Conservation (phyloP, 2,329 filamentous ascomycete genomes). For the Orbilia blumenaviensis region DNA sequence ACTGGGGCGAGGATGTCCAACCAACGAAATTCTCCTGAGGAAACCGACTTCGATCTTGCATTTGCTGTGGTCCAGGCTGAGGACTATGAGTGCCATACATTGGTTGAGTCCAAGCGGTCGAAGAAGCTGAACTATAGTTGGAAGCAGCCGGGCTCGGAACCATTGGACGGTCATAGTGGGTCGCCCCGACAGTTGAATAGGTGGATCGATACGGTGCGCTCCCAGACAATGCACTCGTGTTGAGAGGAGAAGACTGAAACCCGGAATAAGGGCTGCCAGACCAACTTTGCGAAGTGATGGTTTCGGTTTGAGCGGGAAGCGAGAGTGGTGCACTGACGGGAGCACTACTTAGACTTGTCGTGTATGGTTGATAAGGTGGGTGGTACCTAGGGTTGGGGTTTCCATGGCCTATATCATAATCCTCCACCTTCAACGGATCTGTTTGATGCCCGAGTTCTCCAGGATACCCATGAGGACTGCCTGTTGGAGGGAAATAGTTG, state of each 20-base stretch:
- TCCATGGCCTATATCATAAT: conserved; percentile 41
- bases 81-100: conserved; percentile 50
- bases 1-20: conserved; percentile 47
- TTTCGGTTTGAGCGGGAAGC: conserved; percentile 40
- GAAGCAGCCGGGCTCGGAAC: conserved; percentile 48
- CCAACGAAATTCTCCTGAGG: conserved; percentile 42
- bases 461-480: conserved; percentile 42
- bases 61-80: conserved; percentile 32
- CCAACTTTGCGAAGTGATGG: conserved; percentile 50
- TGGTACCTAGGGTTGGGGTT: conserved; percentile 41
- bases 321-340: conserved; percentile 43
- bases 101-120: conserved; percentile 42
- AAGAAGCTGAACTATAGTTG: conserved; percentile 49
- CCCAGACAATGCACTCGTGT: conserved; percentile 40
- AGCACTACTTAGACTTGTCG: conserved; percentile 41
- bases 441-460: conserved; percentile 29
- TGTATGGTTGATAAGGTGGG: conserved; percentile 37
- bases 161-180: conserved; percentile 51
- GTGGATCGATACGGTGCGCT: conserved; percentile 46
- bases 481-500: conserved; percentile 45
- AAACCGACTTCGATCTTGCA: conserved; percentile 51
- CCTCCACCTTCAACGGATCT: conserved; percentile 42
- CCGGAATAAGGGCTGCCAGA: conserved; percentile 46
- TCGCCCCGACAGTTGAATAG: conserved; percentile 37
- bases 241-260: conserved; percentile 40